Conservation (phyloP, 805 yeast species). For the Schwanniomyces pseudopolymorphus region DNA sequence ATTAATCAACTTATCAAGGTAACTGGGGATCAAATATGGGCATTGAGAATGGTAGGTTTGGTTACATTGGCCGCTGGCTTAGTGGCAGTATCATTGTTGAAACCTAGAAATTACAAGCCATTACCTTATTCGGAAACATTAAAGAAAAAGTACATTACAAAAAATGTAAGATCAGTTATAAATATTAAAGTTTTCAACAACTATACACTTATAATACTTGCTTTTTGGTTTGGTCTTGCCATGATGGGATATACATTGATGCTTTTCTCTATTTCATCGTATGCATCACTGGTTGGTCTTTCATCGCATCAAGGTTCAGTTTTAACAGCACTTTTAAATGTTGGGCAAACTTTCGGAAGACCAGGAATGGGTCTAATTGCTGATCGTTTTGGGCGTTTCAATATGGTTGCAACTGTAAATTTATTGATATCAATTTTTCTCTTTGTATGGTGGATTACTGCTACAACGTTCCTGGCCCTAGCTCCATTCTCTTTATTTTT, state of each 20-base stretch:
- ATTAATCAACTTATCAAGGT: slow-evolving; percentile 37
- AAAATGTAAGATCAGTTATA: slow-evolving; percentile 34
- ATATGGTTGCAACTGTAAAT: slow-evolving; percentile 25
- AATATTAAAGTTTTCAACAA: slow-evolving; percentile 25
- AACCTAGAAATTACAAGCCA: slow-evolving; percentile 41
- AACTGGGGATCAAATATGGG: slow-evolving; percentile 46
- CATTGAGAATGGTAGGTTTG: slow-evolving; percentile 39
- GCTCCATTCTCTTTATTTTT: slow-evolving; percentile 27
- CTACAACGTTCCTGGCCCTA: slow-evolving; percentile 28
- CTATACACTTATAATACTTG: slow-evolving; percentile 20
- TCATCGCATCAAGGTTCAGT: slow-evolving; percentile 28
- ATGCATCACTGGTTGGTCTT: slow-evolving; percentile 46
- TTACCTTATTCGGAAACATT: slow-evolving; percentile 21
- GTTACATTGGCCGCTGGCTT: slow-evolving; percentile 29
- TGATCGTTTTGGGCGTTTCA: slow-evolving; percentile 48
- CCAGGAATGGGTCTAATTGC: slow-evolving; percentile 47
- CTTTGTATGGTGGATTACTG: slow-evolving; percentile 41
- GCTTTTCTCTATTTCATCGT: slow-evolving; percentile 38
- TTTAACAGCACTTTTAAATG: slow-evolving; percentile 38
- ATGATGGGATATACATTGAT: slow-evolving; percentile 37
- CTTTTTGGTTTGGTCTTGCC: slow-evolving; percentile 37
- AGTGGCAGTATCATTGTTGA: slow-evolving; percentile 42
- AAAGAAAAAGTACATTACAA: slow-evolving; percentile 15
- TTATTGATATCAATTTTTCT: slow-evolving; percentile 22
- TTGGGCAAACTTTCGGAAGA: slow-evolving; percentile 50